Percentiles rank a stretch among this genome's conserved stretches.
Evolutionary conservation across 306 rosid genomes (phyloP).

Genomic region (Spatholobus suberectus): DNA sequence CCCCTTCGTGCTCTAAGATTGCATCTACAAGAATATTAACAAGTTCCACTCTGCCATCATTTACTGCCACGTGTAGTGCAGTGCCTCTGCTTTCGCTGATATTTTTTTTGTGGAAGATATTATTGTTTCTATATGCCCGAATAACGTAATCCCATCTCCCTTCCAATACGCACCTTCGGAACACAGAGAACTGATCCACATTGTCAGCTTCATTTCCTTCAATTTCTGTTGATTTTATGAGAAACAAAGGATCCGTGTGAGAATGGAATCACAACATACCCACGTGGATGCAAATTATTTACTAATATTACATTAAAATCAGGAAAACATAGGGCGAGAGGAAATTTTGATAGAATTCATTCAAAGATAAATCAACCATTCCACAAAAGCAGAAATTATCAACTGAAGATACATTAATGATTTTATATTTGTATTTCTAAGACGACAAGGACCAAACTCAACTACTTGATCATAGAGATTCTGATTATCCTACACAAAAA

Average conservation of each 20-base stretch:
- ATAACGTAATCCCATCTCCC: background rate
- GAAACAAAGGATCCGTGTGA: no score
- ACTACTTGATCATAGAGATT: background rate
- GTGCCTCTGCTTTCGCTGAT: constrained; percentile 7
- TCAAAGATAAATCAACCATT: no score
- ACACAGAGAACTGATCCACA: background rate
- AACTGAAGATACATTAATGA: no score
- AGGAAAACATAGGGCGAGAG: no score
- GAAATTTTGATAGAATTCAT: no score
- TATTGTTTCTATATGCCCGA: background rate
- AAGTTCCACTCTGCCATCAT: background rate
- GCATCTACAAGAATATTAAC: background rate
- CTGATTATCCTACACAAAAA: background rate
- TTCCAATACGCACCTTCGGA: background rate
- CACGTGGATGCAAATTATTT: no score
- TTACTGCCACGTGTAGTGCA: constrained; percentile 24
- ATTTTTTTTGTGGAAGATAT: background rate
- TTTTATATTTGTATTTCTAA: no score
- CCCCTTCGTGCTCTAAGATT: background rate
- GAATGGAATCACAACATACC: no score
- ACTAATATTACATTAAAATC: no score
- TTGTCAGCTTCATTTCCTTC: background rate
- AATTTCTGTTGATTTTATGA: background rate
- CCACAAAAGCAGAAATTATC: no score
- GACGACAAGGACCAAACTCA: background rate